Evolutionary conservation across 2,329 filamentous ascomycete species (phyloP).

Genomic region (Colletotrichum sp.): DNA sequence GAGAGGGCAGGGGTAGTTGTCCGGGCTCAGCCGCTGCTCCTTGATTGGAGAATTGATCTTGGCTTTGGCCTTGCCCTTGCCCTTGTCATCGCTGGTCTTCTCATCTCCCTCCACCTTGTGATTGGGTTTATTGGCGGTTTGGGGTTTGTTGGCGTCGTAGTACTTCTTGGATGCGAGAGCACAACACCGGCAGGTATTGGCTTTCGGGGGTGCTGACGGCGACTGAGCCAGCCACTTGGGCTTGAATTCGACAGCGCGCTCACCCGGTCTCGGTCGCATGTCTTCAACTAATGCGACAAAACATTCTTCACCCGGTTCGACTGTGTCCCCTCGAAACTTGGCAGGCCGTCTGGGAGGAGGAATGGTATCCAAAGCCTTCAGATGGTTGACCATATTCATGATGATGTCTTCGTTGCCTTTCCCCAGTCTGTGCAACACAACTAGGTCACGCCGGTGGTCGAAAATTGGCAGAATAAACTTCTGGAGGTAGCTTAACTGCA

Average conservation of each 20-base stretch:
- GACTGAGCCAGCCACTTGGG: constrained; percentile 86
- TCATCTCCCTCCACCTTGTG: background rate
- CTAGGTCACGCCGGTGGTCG: constrained; percentile 40
- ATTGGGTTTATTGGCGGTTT: background rate
- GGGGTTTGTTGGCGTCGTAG: constrained; percentile 13
- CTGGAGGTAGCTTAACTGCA: constrained; percentile 52
- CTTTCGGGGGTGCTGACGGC: constrained; percentile 67
- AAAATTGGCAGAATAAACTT: constrained; percentile 62
- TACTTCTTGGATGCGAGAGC: constrained; percentile 56
- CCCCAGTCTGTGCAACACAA: constrained; percentile 63
- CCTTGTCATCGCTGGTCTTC: constrained; percentile 10
- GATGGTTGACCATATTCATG: constrained; percentile 45
- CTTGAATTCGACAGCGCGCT: constrained; percentile 72
- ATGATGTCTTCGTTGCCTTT: constrained; percentile 45
- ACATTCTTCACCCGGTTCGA: background rate
- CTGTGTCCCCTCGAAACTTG: constrained; percentile 44
- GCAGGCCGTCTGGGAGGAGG: background rate
- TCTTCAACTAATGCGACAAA: constrained; percentile 73
- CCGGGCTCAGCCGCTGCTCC: constrained; percentile 2
- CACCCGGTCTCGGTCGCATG: constrained; percentile 56
- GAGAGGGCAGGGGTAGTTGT: constrained; percentile 17
- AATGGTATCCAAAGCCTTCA: background rate
- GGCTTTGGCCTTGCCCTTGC: constrained; percentile 11
- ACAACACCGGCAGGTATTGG: constrained; percentile 77
- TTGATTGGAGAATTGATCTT: background rate